Base-by-base conservation (phyloP, 2,329 filamentous ascomycete genomes). In the Didymella pomorum region DNA sequence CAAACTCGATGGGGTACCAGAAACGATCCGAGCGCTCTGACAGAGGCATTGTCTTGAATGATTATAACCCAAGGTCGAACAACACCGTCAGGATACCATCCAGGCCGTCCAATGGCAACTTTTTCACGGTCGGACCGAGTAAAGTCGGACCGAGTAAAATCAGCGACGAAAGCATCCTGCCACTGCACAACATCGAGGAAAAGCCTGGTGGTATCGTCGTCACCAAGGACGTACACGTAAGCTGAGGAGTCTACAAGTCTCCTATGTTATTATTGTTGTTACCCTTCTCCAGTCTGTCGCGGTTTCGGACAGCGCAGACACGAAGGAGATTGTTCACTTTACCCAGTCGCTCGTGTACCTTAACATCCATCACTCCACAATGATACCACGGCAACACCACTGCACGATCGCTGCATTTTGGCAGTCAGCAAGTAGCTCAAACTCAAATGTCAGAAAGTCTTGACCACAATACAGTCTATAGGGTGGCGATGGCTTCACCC, bases 111-210 rank as follows among this genome's bases (percentile, higher is more conserved):
- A 41, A 58, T 6, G 23, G 29, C 4, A 39, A 41, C 3, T 1
- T 45, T 0, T 53, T 49, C 37, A 25, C 8, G 3, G 21, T 44
- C 4, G 49, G 23, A 14, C 4, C 26, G 4, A 21, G 28, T 2
- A 53, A 49, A 12, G 8, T 21, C 10, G 54, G 56, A n/a, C n/a
- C 26, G 4, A 21, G 28, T 2, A 53, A 49, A 12, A 11, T 21
- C 10, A 58, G 56, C 14, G 29, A 53, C 16, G 56, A 54, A 8
- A 58, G 50, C 14, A 50, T 58, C 7, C 10, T 58, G 12, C 56
- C 56, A 25, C 14, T 49, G 11, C 56, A 50, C 28, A 50, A 41
- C 21, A 6, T 25, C 4, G 45, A 45, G 16, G 26, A 58, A n/a
- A 53, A 50, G 14, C 14, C 45, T 5, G 28, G 46, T 9, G 41